Evolutionary conservation across 192 early-diverging fungal genomes (phyloP), one percentile per base, ranked within the genome.

Genomic region (Coemansia sp.): DNA sequence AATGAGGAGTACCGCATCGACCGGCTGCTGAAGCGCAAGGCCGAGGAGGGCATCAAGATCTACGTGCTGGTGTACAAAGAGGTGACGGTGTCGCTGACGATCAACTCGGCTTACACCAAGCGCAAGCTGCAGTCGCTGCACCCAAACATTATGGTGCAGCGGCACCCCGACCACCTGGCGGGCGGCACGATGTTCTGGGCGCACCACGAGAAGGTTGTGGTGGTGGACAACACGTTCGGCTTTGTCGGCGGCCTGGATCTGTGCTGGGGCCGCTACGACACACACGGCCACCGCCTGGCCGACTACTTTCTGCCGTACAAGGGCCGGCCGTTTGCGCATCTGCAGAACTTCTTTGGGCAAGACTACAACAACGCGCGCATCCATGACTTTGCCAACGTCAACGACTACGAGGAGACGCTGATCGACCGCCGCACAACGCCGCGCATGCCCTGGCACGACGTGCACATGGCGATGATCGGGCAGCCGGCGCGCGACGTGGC

Each of bases 401-500:
- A 83, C 65, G 73, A 82, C 54, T 73, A 72, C 52, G 68, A 72
- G 52, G 70, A 77, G 34, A 79, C 75, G 23, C 57, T 84, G 38
- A 82, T 87, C 19, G 67, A 82, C 48, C 77, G 85, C 23, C 66
- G 75, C 58, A 70, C 65, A 31, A 75, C 76, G 14, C 70, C 88
- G 13, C 85, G 92, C 61, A 92, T 93, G 92, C 91, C 92, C 20
- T 94, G 92, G 92, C 92, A 94, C 68, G 92, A 94, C 54, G 81
- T 94, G 29, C 86, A 87, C 15, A 83, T 91, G 64, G 90, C 84
- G 45, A 84, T 94, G 66, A 79, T 90, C 6, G 92, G 92, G 42
- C 84, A 76, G 63, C 87, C 92, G 4, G 91, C 89, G 25, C 83
- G 87, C 14, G 92, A 94, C 61, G 83, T 93, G 34, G 88, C 89